A percentile compares a stretch with the other conserved stretches of the same genome.
Conservation (phyloP, 176 grass and related monocot species). For the Bromus sterilis region DNA sequence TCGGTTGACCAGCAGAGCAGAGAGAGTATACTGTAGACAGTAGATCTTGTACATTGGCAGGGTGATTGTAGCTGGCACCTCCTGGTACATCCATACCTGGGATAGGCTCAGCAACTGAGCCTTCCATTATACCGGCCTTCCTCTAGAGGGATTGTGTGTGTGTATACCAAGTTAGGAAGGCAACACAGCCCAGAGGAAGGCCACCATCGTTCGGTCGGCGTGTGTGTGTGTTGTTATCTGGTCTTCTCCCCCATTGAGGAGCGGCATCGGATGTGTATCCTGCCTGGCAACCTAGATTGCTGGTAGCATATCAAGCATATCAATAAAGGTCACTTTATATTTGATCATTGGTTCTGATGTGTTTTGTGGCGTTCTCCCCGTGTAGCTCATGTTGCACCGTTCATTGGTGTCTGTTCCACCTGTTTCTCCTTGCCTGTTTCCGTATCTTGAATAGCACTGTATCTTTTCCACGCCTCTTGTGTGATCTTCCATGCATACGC, state of each 20-base stretch:
- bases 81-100: background rate
- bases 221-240: background rate
- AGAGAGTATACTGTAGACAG: conserved; percentile 25
- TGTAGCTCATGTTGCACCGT: background rate
- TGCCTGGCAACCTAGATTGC: background rate
- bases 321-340: background rate
- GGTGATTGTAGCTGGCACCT: conserved; percentile 14
- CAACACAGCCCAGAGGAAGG: conserved; percentile 17
- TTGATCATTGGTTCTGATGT: background rate
- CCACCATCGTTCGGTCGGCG: background rate
- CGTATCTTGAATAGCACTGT: no score
- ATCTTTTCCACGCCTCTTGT: background rate
- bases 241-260: background rate
- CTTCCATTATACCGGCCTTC: background rate
- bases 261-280: conserved; percentile 19
- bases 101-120: conserved; percentile 17
- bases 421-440: background rate
- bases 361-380: no score
- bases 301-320: conserved; percentile 13
- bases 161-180: conserved; percentile 19
- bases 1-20: background rate
- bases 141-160: conserved; percentile 5
- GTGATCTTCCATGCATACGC: no score
- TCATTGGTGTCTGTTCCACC: background rate
- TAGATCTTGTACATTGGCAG: conserved; percentile 46